These are phyloP conservation scores for Funneliformis caledonium DNA, from an alignment of 371 early-diverging fungal genomes.

Conservation along the genomic window DNA sequence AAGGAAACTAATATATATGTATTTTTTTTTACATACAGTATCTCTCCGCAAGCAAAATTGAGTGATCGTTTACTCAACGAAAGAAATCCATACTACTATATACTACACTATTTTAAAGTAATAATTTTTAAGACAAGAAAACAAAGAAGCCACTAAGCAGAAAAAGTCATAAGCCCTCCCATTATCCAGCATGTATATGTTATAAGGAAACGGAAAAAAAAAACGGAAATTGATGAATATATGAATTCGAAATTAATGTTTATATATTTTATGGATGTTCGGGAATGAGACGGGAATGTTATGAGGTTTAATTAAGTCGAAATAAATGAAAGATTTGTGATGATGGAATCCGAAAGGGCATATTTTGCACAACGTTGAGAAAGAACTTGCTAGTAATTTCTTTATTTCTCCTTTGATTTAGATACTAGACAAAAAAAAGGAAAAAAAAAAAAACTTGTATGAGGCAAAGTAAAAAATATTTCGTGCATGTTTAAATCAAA, in stretches of 20 bases:
- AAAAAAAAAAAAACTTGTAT: neutral
- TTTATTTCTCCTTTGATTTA: neutral
- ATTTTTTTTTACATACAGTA: neutral
- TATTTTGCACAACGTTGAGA: neutral
- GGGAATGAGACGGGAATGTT: neutral
- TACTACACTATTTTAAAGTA: too few relatives aligned
- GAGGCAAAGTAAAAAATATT: neutral
- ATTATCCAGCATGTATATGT: too few relatives aligned
- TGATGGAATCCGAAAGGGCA: neutral
- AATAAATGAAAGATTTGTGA: neutral
- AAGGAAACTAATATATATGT: too few relatives aligned
- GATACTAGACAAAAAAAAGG: neutral
- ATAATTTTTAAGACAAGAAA: neutral
- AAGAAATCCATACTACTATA: too few relatives aligned
- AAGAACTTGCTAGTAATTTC: neutral
- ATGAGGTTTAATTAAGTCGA: neutral
- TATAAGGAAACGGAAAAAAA: neutral
- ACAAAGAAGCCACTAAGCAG: too few relatives aligned
- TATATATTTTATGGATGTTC: neutral
- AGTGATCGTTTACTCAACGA: neutral
- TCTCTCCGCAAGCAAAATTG: neutral
- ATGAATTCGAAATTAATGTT: constrained; percentile 16
- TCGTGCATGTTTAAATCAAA: neutral
- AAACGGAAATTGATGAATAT: neutral
- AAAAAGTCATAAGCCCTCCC: too few relatives aligned